Percentiles rank a stretch among this genome's conserved stretches.
Evolutionary conservation across 306 rosid genomes (phyloP).

Genomic region (Inga laurina): DNA sequence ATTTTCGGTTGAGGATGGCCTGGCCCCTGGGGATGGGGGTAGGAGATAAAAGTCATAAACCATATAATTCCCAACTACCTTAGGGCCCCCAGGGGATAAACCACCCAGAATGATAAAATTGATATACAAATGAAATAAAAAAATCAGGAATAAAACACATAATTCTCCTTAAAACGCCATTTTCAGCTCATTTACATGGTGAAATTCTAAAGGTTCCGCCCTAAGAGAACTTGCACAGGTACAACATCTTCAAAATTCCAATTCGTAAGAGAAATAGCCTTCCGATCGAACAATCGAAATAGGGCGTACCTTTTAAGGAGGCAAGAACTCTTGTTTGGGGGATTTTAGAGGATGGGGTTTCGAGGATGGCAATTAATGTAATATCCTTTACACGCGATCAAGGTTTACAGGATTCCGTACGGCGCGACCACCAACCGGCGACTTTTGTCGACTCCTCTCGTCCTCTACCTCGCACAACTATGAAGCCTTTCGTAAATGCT

Average conservation of each 20-base stretch:
- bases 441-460: slow-evolving; percentile 32
- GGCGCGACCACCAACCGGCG: slow-evolving; percentile 28
- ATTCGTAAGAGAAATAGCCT: slow-evolving; percentile 15
- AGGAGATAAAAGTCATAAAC: not conserved
- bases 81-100: not conserved
- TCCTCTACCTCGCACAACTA: slow-evolving; percentile 17
- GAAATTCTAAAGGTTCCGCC: not conserved
- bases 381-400: slow-evolving; percentile 12
- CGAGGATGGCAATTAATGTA: slow-evolving; percentile 18
- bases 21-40: not conserved
- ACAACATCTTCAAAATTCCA: slow-evolving; percentile 19
- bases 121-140: not conserved
- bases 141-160: not conserved
- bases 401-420: not conserved
- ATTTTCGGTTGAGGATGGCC: not conserved
- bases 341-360: slow-evolving; percentile 14
- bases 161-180: slow-evolving; percentile 18
- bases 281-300: not conserved
- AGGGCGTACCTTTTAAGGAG: slow-evolving; percentile 28
- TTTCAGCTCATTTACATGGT: not conserved
- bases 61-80: slow-evolving; percentile 9
- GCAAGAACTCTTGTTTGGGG: slow-evolving; percentile 10
- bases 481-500: slow-evolving; percentile 13
- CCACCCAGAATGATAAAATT: not conserved
- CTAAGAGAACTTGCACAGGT: not conserved